Evolutionary conservation across 2,329 filamentous ascomycete species (phyloP).

Genomic region (Setomelanomma holmii): DNA sequence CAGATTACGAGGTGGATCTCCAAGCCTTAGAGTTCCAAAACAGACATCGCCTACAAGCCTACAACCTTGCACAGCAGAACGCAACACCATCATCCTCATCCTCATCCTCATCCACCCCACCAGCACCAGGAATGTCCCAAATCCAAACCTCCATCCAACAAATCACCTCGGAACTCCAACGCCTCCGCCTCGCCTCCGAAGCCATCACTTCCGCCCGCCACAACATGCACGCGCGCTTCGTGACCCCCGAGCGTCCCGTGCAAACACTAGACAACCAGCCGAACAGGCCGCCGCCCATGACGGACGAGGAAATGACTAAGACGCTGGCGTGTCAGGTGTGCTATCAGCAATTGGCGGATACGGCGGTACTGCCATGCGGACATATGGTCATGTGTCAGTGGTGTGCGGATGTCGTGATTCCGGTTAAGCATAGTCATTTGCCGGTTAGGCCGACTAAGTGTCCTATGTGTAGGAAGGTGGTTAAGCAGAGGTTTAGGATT

Average conservation of each 20-base stretch:
- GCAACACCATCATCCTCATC: slow-evolving; percentile 3
- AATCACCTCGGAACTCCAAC: slow-evolving; percentile 23
- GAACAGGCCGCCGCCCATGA: slow-evolving; percentile 56
- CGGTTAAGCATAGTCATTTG: slow-evolving; percentile 51
- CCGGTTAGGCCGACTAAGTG: slow-evolving; percentile 51
- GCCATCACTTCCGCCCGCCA: slow-evolving; percentile 19
- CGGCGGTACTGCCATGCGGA: slow-evolving; percentile 61
- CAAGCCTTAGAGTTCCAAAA: too few relatives aligned
- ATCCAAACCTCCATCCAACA: slow-evolving; percentile 26
- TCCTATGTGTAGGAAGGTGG: slow-evolving; percentile 55
- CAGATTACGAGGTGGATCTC: too few relatives aligned
- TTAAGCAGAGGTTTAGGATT: slow-evolving; percentile 54
- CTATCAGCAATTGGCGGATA: slow-evolving; percentile 60
- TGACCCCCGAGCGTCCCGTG: slow-evolving; percentile 17
- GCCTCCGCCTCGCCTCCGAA: slow-evolving; percentile 24
- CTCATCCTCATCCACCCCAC: not conserved
- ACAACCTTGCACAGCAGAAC: not conserved
- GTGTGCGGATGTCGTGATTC: slow-evolving; percentile 61
- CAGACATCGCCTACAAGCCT: too few relatives aligned
- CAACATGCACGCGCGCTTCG: slow-evolving; percentile 19
- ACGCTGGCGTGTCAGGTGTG: slow-evolving; percentile 62
- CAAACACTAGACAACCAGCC: slow-evolving; percentile 55
- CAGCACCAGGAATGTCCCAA: slow-evolving; percentile 9
- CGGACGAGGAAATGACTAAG: slow-evolving; percentile 58
- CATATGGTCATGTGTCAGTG: slow-evolving; percentile 63